A percentile compares a stretch with the other conserved stretches of the same genome.
These are phyloP conservation scores for Catunica adiposa DNA, from an alignment of 2,329 filamentous ascomycete genomes.

Conservation along the genomic window DNA sequence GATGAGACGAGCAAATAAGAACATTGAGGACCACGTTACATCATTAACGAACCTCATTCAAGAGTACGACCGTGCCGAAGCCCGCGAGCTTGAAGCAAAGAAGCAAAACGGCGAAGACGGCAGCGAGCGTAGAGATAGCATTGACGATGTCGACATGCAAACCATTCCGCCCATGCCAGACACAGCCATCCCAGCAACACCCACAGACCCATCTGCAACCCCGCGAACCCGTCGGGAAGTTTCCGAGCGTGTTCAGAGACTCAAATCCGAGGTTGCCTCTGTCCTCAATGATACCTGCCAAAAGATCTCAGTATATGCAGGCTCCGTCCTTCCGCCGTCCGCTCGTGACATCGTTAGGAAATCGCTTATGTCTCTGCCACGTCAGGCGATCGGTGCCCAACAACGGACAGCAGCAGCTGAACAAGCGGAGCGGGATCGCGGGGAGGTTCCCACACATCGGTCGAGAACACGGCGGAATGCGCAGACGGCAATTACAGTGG, in stretches of 20 bases:
- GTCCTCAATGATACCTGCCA: slow-evolving; percentile 68
- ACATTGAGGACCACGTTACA: slow-evolving; percentile 58
- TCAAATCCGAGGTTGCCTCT: slow-evolving; percentile 57
- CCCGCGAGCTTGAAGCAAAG: slow-evolving; percentile 13
- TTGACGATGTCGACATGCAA: slow-evolving; percentile 14
- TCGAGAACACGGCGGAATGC: slow-evolving; percentile 33
- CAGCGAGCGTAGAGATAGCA: slow-evolving; percentile 9
- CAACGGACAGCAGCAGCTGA: slow-evolving; percentile 9
- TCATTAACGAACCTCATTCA: slow-evolving; percentile 61
- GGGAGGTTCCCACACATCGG: slow-evolving; percentile 11
- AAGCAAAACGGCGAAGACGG: slow-evolving; percentile 4
- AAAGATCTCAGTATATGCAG: slow-evolving; percentile 75
- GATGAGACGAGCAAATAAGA: slow-evolving; percentile 65
- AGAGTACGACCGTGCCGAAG: slow-evolving; percentile 53
- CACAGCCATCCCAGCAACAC: neutral
- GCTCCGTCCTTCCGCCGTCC: slow-evolving; percentile 81
- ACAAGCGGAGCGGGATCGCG: slow-evolving; percentile 11
- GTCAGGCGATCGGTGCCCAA: slow-evolving; percentile 61
- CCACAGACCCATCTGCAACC: neutral
- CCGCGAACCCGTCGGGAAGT: slow-evolving; percentile 23
- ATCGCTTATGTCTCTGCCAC: slow-evolving; percentile 70
- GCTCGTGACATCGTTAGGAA: slow-evolving; percentile 66
- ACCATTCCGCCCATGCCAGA: slow-evolving; percentile 15
- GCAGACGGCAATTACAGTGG: slow-evolving; percentile 66
- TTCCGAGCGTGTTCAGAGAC: slow-evolving; percentile 45